phyloP scores from a whole-genome alignment of 305 asterid genomes.

The Fraxinus sp. region DNA sequence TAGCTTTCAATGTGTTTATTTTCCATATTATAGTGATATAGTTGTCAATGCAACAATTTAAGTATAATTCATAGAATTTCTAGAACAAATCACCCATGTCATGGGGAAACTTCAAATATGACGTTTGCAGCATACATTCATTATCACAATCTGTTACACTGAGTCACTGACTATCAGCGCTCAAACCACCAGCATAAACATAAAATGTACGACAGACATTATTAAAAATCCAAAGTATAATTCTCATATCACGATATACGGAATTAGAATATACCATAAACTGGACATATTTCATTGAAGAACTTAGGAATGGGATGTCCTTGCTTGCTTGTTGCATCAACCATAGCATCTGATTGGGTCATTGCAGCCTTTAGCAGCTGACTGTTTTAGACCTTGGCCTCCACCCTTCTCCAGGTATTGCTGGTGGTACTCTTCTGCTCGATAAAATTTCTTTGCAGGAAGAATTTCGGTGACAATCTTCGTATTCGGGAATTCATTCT shows the following conservation, averaged over 20 bases:
- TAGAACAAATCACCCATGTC: background rate
- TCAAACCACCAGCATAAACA: background rate
- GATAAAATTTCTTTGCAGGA: slow-evolving; percentile 70
- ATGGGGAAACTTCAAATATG: background rate
- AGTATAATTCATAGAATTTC: background rate
- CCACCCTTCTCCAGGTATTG: slow-evolving; percentile 90
- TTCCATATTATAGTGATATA: background rate
- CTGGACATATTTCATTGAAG: background rate
- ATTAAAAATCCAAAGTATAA: background rate
- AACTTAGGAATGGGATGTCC: background rate
- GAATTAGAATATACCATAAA: background rate
- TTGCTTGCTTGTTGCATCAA: slow-evolving; percentile 23
- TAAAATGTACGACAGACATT: background rate
- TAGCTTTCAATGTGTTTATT: background rate
- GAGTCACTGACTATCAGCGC: background rate
- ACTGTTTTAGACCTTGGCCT: slow-evolving; percentile 52
- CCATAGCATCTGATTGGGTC: slow-evolving; percentile 86
- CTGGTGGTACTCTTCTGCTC: slow-evolving; percentile 92
- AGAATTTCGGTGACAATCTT: slow-evolving; percentile 69
- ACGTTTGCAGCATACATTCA: background rate
- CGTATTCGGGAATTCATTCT: slow-evolving; percentile 35
- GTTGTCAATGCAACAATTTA: background rate
- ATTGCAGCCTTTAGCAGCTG: slow-evolving; percentile 79
- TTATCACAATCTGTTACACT: background rate
- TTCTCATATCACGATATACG: background rate